Conservation (phyloP, 2,329 filamentous ascomycete species). For the Penicillium sp. region DNA sequence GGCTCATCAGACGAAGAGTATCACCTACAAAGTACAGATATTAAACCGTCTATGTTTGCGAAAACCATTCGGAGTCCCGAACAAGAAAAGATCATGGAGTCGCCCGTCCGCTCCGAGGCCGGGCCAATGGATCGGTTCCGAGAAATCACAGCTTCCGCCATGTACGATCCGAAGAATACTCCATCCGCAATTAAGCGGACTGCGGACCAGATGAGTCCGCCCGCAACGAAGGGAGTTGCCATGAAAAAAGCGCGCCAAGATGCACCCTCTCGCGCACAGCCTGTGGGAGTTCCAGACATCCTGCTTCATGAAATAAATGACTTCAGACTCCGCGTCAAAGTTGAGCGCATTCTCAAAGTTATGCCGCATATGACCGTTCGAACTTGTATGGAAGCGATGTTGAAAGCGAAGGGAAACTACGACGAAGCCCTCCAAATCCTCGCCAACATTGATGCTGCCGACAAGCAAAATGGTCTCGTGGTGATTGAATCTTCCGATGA, state of each 20-base stretch:
- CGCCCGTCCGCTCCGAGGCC: constrained; percentile 33
- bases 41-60: constrained; percentile 59
- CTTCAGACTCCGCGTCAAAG: constrained; percentile 48
- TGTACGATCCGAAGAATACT: constrained; percentile 39
- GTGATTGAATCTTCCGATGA: constrained; percentile 40
- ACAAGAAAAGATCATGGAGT: constrained; percentile 44
- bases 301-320: constrained; percentile 53
- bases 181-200: constrained; percentile 36
- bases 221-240: constrained; percentile 32
- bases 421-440: constrained; percentile 55
- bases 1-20: constrained; percentile 62
- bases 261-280: constrained; percentile 47
- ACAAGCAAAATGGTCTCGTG: constrained; percentile 1
- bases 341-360: constrained; percentile 52
- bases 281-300: constrained; percentile 42
- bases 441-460: constrained; percentile 26
- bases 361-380: constrained; percentile 48
- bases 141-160: constrained; percentile 43
- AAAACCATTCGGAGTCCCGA: constrained; percentile 43
- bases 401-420: constrained; percentile 51
- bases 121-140: constrained; percentile 38
- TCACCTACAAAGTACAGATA: constrained; percentile 51
- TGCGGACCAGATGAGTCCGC: constrained; percentile 46
- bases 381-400: constrained; percentile 51
- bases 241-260: constrained; percentile 43